Percentiles rank a stretch among this genome's conserved stretches.
Evolutionary conservation across 2,329 filamentous ascomycete species (phyloP).

Genomic region (Daldinia eschscholtzii): DNA sequence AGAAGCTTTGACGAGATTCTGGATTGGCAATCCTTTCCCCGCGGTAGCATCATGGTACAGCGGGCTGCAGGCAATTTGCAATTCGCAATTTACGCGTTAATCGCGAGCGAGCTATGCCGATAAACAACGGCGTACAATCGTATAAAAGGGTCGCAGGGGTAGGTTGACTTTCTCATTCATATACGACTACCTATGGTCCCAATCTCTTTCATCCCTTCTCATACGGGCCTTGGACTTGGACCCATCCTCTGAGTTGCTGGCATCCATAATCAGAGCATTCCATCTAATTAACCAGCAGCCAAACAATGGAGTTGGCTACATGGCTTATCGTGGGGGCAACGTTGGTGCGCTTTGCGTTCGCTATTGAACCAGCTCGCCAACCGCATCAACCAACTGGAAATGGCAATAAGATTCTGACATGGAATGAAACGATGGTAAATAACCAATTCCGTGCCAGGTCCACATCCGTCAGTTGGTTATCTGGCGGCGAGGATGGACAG

Average conservation of each 20-base stretch:
- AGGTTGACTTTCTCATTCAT: neutral
- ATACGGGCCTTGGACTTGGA: neutral
- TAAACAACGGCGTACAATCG: neutral
- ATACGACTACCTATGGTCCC: conserved; percentile 11
- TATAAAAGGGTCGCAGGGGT: conserved; percentile 18
- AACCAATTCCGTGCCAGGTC: conserved; percentile 61
- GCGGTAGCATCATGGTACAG: conserved; percentile 34
- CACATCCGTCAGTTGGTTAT: conserved; percentile 68
- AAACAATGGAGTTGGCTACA: conserved; percentile 41
- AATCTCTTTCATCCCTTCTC: conserved; percentile 1
- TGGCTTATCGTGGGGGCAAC: conserved; percentile 38
- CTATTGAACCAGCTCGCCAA: conserved; percentile 64
- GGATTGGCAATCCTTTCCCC: conserved; percentile 30
- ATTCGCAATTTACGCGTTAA: conserved; percentile 40
- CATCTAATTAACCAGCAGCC: conserved; percentile 7
- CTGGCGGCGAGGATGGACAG: conserved; percentile 70
- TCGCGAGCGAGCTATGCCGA: conserved; percentile 33
- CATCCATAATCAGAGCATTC: neutral
- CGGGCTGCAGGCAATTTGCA: conserved; percentile 20
- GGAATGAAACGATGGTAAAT: conserved; percentile 68
- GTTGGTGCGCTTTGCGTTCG: conserved; percentile 45
- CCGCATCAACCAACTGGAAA: conserved; percentile 68
- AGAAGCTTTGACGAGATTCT: conserved; percentile 21
- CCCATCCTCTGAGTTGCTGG: neutral
- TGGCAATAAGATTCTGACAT: conserved; percentile 68